phyloP scores from a whole-genome alignment of 768 basidiomycete species.

The Suillus paluster region DNA sequence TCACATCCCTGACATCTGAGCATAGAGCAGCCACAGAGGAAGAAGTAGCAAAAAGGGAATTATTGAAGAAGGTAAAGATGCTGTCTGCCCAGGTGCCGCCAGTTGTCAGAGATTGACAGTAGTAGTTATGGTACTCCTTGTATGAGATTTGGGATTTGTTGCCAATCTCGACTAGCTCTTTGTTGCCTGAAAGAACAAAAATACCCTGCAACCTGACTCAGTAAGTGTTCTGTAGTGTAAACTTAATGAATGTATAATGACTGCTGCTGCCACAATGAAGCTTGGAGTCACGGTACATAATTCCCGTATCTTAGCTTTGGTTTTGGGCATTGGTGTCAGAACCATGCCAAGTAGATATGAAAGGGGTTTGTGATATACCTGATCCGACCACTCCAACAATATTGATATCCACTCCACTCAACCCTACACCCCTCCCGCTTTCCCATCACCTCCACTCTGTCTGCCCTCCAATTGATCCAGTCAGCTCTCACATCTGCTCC shows the following conservation, averaged over 20 bases:
- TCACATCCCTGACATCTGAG: background rate
- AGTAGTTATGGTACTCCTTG: conserved; percentile 7
- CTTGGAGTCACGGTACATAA: background rate
- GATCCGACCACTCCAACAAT: no score
- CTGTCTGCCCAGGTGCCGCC: background rate
- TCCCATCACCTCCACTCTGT: no score
- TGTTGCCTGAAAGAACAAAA: conserved; percentile 3
- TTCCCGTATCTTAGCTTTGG: background rate
- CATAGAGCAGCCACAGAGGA: background rate
- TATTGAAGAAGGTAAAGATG: conserved; percentile 4
- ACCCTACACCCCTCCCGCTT: no score
- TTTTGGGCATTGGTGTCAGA: no score
- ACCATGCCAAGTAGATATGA: no score
- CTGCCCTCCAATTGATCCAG: no score
- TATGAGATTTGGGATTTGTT: conserved; percentile 2
- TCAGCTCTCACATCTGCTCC: no score
- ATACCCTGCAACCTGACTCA: background rate
- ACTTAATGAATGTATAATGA: background rate
- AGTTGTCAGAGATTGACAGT: background rate
- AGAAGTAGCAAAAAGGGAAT: background rate
- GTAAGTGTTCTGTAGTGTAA: background rate
- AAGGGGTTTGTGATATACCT: no score
- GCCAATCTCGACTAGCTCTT: background rate
- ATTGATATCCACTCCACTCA: no score
- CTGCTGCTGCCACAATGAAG: conserved; percentile 6